phyloP scores from a whole-genome alignment of 805 yeast genomes.

The Kuraishia capsulata region DNA sequence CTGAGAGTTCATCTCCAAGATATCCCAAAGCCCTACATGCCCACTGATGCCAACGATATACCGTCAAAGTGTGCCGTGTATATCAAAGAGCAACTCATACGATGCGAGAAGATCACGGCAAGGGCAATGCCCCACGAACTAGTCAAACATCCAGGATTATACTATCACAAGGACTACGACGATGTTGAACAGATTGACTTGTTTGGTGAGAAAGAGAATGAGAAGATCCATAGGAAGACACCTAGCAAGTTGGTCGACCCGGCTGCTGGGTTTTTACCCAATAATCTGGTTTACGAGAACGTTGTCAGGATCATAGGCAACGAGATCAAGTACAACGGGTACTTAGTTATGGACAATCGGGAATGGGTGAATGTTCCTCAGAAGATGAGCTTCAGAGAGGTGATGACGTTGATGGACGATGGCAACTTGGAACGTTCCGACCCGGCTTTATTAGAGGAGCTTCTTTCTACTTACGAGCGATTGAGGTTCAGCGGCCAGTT shows the following conservation, averaged over 20 bases:
- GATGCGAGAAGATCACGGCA: slow-evolving; percentile 30
- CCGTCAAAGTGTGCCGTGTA: slow-evolving; percentile 34
- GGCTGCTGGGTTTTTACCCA: slow-evolving; percentile 10
- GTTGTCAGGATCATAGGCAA: slow-evolving; percentile 53
- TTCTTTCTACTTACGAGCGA: slow-evolving; percentile 52
- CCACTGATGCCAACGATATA: slow-evolving; percentile 51
- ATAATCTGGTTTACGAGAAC: slow-evolving; percentile 36
- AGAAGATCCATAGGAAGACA: background rate
- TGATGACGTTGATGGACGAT: slow-evolving; percentile 24
- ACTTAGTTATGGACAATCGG: slow-evolving; percentile 23
- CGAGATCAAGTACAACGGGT: slow-evolving; percentile 41
- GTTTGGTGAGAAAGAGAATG: slow-evolving; percentile 1
- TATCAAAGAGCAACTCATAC: slow-evolving; percentile 29
- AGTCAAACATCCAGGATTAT: slow-evolving; percentile 44
- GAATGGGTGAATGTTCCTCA: slow-evolving; percentile 22
- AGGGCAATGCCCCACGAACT: slow-evolving; percentile 31
- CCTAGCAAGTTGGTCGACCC: background rate
- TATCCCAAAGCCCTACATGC: slow-evolving; percentile 73
- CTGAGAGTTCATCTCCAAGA: slow-evolving; percentile 54
- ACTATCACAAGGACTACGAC: slow-evolving; percentile 9
- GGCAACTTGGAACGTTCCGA: slow-evolving; percentile 6
- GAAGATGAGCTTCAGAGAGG: slow-evolving; percentile 32
- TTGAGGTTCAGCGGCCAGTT: slow-evolving; percentile 58
- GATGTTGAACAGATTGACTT: slow-evolving; percentile 1
- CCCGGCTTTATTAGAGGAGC: slow-evolving; percentile 13